Evolutionary conservation across 2,329 filamentous ascomycete genomes (phyloP), one percentile per base, ranked within the genome.

Genomic region (Fusarium albosuccineum): DNA sequence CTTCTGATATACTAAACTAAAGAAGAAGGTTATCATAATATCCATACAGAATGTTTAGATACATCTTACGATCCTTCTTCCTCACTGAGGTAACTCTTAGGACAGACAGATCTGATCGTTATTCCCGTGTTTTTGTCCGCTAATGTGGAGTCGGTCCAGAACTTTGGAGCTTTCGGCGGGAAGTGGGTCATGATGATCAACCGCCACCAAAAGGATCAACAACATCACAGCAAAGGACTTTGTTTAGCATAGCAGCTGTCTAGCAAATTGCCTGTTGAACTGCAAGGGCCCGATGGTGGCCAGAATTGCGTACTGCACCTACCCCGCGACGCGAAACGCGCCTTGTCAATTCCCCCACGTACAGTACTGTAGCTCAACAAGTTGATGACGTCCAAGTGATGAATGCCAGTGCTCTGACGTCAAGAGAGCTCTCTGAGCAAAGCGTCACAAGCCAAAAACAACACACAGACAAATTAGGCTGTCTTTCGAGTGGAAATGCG

Each of bases 271-370:
- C 34, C 46, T 46, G 33, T 11, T 26, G 17, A 26, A 45, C 54
- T 64, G 60, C 54, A 61, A 67, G 60, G 64, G 50, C 30, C 56
- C 44, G 49, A 39, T 11, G 27, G 11, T 45, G 40, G 41, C 37
- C 42, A 46, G 22, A 33, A 49, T 49, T 49, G 45, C 30, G 42
- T 42, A 33, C 27, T 30, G 42, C n/a, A 51, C 10, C 45, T 37
- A 57, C 57, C 62, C 66, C 66, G 50, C 57, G 55, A 69, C 66
- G 66, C 62, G 62, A 59, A 46, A 51, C 62, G 62, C 62, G 66
- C 48, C 45, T 40, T 42, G 17, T 22, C 57, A 29, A 33, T 27
- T 37, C 29, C 29, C 29, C 44, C 34, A 50, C 27, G 17, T 22
- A 22, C 17, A n/a, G n/a, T n/a, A n/a, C n/a, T 22, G 17, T 33